Conservation (phyloP, 2,329 filamentous ascomycete genomes). For the Venturia oleaginea region DNA sequence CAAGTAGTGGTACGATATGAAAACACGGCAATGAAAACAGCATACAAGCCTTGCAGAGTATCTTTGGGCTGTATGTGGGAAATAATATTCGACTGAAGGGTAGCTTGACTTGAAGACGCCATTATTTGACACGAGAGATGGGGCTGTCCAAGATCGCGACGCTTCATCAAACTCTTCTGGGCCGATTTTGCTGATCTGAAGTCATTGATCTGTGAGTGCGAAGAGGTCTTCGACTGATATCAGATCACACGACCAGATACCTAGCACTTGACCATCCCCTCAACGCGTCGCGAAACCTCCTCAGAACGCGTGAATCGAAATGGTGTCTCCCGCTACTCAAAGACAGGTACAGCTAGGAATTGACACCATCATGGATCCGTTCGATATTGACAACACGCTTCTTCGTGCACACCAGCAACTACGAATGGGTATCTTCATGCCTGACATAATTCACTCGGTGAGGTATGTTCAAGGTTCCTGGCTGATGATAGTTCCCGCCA, state of each 20-base stretch:
- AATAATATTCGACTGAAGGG: not conserved
- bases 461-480: not conserved
- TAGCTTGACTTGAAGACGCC: not conserved
- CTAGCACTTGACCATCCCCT: not conserved
- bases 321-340: not conserved
- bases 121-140: not conserved
- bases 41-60: not conserved
- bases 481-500: not conserved
- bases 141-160: not conserved
- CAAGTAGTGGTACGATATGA: not conserved
- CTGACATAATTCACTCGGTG: not conserved
- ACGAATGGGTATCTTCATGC: not conserved
- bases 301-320: not conserved
- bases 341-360: not conserved
- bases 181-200: not conserved
- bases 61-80: not conserved
- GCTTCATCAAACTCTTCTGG: not conserved
- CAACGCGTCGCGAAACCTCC: not conserved
- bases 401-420: not conserved
- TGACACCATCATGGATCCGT: constrained; percentile 2
- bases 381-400: not conserved
- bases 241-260: not conserved
- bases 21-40: not conserved
- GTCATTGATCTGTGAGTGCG: not conserved
- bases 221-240: not conserved